A percentile compares a stretch with the other conserved stretches of the same genome.
Conservation (phyloP, 805 yeast species). For the Candida ortonii region DNA sequence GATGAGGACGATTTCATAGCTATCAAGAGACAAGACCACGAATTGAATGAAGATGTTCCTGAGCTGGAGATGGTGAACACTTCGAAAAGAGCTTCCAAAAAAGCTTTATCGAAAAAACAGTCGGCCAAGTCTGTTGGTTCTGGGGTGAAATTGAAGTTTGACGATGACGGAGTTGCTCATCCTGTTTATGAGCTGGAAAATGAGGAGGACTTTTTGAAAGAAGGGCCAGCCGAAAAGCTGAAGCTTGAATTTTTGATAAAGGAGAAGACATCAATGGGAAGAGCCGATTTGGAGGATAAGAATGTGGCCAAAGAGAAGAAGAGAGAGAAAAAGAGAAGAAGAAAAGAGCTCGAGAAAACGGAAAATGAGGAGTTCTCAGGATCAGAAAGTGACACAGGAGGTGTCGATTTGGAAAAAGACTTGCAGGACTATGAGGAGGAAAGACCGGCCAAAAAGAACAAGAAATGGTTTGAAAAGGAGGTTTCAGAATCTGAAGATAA, state of each 20-base stretch:
- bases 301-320: conserved; percentile 69
- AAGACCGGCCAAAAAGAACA: conserved; percentile 36
- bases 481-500: conserved; percentile 26
- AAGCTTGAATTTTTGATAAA: conserved; percentile 61
- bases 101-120: conserved; percentile 82
- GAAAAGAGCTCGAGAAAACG: conserved; percentile 71
- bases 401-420: conserved; percentile 25
- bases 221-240: conserved; percentile 63
- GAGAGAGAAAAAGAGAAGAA: conserved; percentile 82
- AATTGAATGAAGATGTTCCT: conserved; percentile 62
- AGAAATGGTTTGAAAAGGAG: conserved; percentile 48
- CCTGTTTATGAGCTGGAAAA: conserved; percentile 87
- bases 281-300: conserved; percentile 77
- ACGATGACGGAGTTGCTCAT: conserved; percentile 92
- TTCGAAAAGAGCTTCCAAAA: conserved; percentile 81
- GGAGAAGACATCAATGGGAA: conserved; percentile 68
- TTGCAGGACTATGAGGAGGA: conserved; percentile 32
- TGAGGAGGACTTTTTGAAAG: conserved; percentile 77
- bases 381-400: conserved; percentile 12
- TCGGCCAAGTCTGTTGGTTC: conserved; percentile 58
- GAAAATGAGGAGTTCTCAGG: conserved; percentile 32
- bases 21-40: conserved; percentile 77
- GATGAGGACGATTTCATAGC: conserved; percentile 76
- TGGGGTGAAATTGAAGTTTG: conserved; percentile 80
- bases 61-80: conserved; percentile 55